These are phyloP conservation scores for Suillus ampliporus DNA, from an alignment of 768 basidiomycete genomes.

Conservation along the genomic window DNA sequence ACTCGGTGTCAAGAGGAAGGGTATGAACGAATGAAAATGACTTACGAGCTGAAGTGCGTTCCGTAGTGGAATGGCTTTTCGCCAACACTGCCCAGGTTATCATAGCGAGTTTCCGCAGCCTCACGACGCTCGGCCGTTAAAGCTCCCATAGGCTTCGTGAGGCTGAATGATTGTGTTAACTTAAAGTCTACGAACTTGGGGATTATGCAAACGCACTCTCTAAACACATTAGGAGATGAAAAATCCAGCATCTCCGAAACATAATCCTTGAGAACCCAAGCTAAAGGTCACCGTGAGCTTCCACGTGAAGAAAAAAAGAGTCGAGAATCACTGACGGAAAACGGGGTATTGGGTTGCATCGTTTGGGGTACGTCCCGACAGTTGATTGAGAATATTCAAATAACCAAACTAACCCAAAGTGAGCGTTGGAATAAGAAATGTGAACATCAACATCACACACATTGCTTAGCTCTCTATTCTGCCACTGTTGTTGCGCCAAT, in stretches of 20 bases:
- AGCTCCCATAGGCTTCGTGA: conserved; percentile 91
- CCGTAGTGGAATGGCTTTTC: conserved; percentile 94
- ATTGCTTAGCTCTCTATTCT: conserved; percentile 89
- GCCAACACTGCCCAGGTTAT: conserved; percentile 74
- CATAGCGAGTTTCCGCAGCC: conserved; percentile 77
- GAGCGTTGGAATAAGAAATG: conserved; percentile 1
- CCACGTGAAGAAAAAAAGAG: no score
- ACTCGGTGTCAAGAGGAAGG: not conserved
- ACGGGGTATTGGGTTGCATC: conserved; percentile 96
- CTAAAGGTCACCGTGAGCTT: conserved; percentile 40
- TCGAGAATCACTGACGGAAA: conserved; percentile 61
- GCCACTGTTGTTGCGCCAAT: conserved; percentile 84
- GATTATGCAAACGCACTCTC: conserved; percentile 61
- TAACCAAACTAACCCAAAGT: conserved; percentile 73
- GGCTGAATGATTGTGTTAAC: conserved; percentile 45
- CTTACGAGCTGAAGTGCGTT: conserved; percentile 86
- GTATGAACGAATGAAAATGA: not conserved
- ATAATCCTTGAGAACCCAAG: conserved; percentile 92
- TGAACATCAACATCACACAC: conserved; percentile 48
- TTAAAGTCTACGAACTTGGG: not conserved
- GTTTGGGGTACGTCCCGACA: conserved; percentile 91
- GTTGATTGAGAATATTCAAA: conserved; percentile 86
- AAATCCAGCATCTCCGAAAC: conserved; percentile 72
- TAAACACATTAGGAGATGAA: conserved; percentile 60
- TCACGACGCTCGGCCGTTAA: conserved; percentile 75